phyloP scores from a whole-genome alignment of 345 rosid genomes.

The Reutealis trisperma region DNA sequence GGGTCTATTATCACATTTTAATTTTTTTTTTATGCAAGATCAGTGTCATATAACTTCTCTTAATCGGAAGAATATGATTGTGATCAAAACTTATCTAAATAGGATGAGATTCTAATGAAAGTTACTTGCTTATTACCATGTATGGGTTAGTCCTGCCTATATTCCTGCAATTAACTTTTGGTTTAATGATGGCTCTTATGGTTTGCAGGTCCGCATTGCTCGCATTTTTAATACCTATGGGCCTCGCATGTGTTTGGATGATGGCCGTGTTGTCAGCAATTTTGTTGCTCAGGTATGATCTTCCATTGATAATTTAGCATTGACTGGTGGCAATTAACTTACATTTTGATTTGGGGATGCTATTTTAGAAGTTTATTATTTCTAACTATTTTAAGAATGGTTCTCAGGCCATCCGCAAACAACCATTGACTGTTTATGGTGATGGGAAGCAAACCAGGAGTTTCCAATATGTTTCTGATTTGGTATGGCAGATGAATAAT shows the following conservation, averaged over 20 bases:
- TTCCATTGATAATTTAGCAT: slow-evolving; percentile 16
- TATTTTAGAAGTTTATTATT: neutral
- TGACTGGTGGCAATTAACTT: neutral
- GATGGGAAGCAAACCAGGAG: slow-evolving; percentile 99
- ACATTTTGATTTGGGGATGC: neutral
- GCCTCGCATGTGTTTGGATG: slow-evolving; percentile 98
- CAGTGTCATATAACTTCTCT: neutral
- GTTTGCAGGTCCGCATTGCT: slow-evolving; percentile 88
- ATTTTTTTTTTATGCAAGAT: neutral
- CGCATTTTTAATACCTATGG: slow-evolving; percentile 98
- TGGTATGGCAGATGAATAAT: slow-evolving; percentile 49
- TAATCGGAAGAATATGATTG: too few species aligned
- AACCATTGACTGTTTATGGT: slow-evolving; percentile 93
- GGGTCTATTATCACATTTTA: neutral
- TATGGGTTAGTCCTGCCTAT: neutral
- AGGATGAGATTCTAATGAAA: neutral
- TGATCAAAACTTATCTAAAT: neutral
- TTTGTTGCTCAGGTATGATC: slow-evolving; percentile 84
- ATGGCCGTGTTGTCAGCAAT: slow-evolving; percentile 99
- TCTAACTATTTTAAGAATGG: slow-evolving; percentile 2
- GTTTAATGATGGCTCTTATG: slow-evolving; percentile 13
- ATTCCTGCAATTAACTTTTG: neutral
- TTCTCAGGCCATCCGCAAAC: slow-evolving; percentile 52
- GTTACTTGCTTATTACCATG: neutral
- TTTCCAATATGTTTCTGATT: slow-evolving; percentile 96